A percentile compares a stretch with the other conserved stretches of the same genome.
Conservation (phyloP, 192 early-diverging fungal species). For the Backusella mclennaniae region DNA sequence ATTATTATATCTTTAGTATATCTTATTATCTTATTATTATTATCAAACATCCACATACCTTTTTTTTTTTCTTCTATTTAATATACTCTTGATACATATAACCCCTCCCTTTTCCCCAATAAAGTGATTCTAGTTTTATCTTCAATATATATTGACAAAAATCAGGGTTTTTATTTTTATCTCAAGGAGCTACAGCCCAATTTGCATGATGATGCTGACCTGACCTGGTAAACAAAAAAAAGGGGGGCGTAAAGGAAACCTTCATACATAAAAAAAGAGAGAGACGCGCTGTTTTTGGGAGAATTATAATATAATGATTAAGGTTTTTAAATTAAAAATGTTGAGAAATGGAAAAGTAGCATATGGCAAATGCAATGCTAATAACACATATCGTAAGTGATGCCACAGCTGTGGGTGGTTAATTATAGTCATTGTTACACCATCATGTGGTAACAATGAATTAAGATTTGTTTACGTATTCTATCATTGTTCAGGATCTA, state of each 20-base stretch:
- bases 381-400: background rate
- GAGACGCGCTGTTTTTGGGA: background rate
- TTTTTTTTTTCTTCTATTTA: background rate
- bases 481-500: background rate
- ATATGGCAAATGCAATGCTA: background rate
- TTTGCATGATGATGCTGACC: background rate
- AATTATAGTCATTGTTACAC: background rate
- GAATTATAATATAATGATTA: background rate
- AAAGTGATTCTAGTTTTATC: background rate
- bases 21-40: background rate
- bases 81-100: background rate
- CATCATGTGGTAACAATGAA: slow-evolving; percentile 2
- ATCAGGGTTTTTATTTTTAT: background rate
- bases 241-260: background rate
- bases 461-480: slow-evolving; percentile 3
- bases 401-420: background rate
- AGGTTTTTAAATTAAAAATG: slow-evolving; percentile 4
- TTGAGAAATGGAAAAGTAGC: background rate
- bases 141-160: background rate
- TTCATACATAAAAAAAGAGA: background rate
- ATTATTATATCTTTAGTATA: background rate
- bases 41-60: background rate
- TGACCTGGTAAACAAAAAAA: background rate
- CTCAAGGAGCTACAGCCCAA: background rate
- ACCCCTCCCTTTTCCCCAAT: background rate